Conservation (phyloP, 441 rosid genomes). For the Pelargonium citronellum region DNA sequence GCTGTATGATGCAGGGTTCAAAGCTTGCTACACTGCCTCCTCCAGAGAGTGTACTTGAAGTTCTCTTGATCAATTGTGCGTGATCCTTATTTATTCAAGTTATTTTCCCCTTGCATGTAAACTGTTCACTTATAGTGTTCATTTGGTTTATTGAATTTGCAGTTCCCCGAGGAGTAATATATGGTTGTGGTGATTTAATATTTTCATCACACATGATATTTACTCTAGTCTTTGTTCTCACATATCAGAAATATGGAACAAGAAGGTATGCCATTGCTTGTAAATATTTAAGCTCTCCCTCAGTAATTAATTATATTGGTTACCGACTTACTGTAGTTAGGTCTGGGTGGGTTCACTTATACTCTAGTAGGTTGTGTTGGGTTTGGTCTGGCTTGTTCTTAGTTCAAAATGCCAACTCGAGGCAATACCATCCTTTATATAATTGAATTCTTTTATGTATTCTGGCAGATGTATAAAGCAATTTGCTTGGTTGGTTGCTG, state of each 20-base stretch:
- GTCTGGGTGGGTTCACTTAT: too few species aligned
- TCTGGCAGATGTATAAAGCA: slow-evolving; percentile 74
- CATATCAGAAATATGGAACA: slow-evolving; percentile 91
- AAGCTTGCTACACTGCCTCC: slow-evolving; percentile 76
- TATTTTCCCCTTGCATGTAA: slow-evolving; percentile 16
- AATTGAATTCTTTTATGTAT: not conserved
- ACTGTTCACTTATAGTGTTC: slow-evolving; percentile 16
- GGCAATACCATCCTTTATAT: too few species aligned
- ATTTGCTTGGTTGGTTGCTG: slow-evolving; percentile 67
- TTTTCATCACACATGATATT: slow-evolving; percentile 99
- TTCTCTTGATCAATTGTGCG: slow-evolving; percentile 74
- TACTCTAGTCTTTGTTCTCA: slow-evolving; percentile 80
- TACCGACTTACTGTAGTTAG: too few species aligned
- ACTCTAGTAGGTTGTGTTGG: too few species aligned
- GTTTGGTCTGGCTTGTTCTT: too few species aligned
- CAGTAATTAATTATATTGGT: too few species aligned
- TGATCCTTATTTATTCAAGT: slow-evolving; percentile 14
- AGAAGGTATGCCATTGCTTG: slow-evolving; percentile 44
- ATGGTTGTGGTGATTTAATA: slow-evolving; percentile 96
- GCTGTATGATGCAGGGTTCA: slow-evolving; percentile 60
- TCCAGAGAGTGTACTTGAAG: slow-evolving; percentile 64
- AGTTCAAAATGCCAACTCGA: too few species aligned
- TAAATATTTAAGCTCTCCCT: too few species aligned
- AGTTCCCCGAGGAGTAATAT: slow-evolving; percentile 89
- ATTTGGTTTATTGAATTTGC: slow-evolving; percentile 32